Percentiles rank a stretch among this genome's conserved stretches.
Evolutionary conservation across 2,329 filamentous ascomycete species (phyloP).

Genomic region (Ophiocordyceps polyrhachis-furcata): DNA sequence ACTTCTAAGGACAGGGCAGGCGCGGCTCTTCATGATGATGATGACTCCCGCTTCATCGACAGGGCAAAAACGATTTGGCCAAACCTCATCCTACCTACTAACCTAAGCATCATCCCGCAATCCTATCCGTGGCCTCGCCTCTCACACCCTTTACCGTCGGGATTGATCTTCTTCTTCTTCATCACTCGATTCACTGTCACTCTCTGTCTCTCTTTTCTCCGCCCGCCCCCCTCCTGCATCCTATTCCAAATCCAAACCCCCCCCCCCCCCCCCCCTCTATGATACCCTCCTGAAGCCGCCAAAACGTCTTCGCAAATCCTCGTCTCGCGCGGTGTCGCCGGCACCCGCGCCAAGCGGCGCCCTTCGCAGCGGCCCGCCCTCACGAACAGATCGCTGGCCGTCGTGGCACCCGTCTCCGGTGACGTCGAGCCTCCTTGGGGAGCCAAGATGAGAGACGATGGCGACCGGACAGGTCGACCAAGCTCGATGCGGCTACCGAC

Average conservation of each 20-base stretch:
- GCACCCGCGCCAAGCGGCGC: conserved; percentile 4
- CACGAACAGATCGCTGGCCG: conserved; percentile 3
- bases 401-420: conserved; percentile 5
- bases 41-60: too few relatives aligned
- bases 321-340: conserved; percentile 10
- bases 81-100: too few relatives aligned
- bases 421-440: neutral
- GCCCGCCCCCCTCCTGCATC: too few relatives aligned
- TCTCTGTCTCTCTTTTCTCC: neutral
- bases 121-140: neutral
- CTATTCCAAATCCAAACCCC: neutral
- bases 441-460: neutral
- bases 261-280: neutral
- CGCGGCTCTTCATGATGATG: neutral
- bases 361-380: neutral
- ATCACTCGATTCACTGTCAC: neutral
- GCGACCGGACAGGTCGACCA: conserved; percentile 1
- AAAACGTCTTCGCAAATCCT: conserved; percentile 12
- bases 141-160: neutral
- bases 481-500: conserved; percentile 12
- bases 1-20: neutral
- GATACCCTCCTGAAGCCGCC: neutral
- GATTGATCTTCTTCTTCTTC: neutral
- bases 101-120: neutral
- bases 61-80: too few relatives aligned